Base-by-base conservation (phyloP, 345 rosid species). In the Streptanthus diversifolius region DNA sequence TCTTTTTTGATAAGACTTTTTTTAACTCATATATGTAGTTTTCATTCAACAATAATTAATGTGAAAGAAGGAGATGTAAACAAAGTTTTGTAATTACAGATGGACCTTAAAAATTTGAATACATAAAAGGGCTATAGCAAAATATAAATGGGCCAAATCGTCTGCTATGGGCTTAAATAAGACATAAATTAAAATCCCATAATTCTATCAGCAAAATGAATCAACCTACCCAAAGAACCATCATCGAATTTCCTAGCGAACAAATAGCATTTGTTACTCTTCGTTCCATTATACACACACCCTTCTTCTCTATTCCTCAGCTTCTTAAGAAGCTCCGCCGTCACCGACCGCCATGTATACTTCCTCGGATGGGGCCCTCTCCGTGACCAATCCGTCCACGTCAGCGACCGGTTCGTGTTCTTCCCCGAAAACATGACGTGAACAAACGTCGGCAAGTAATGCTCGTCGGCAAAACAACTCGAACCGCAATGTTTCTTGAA, bases 161-260 rank as follows among this genome's bases (percentile, higher is more conserved):
- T 63, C 11, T 45, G 6, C 0, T n/a, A 64, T 47, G 59, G 59
- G 14, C 19, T 9, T 29, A 40, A 3, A 29, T 47, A 56, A 18
- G 7, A 30, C 1, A 55, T 24, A 21, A 24, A 17, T 48, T 79
- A 79, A 48, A 81, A 85, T 2, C 76, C 40, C 88, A 87, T 80
- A 51, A 83, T 82, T 21, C 45, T 56, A 11, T 83, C 83, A 62
- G 92, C 90, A 80, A 80, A 82, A 66, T 72, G 71, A 53, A 89
- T 37, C 67, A 93, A 63, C 77, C 77, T 84, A 33, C 72, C 76
- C 65, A 93, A 43, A 57, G 86, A 63, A 72, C 67, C 44, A 11
- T 85, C 75, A 76, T 80, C 29, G 51, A 93, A 93, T 73, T 93
- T 93, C 67, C 98, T 91, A 0, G 92, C 98, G 71, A 90, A 93